Evolutionary conservation across 192 early-diverging fungal species (phyloP).

Genomic region (Funneliformis geosporum): DNA sequence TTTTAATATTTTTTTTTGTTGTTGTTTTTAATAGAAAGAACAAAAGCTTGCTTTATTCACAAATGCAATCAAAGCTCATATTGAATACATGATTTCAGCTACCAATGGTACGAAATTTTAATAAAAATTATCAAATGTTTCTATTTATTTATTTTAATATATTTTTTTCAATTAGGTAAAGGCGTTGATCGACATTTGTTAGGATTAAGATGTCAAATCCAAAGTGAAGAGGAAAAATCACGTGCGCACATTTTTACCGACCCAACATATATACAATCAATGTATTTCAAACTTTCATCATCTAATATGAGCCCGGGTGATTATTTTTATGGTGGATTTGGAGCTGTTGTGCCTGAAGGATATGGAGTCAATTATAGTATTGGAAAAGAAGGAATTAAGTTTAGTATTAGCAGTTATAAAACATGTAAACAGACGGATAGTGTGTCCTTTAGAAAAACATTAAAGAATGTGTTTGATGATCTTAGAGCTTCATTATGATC

Average conservation of each 20-base stretch:
- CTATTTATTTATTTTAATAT: slow-evolving; percentile 1
- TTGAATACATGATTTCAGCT: slow-evolving; percentile 75
- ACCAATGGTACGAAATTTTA: slow-evolving; percentile 48
- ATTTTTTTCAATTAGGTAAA: slow-evolving; percentile 44
- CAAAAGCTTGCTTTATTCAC: slow-evolving; percentile 59
- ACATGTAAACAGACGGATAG: slow-evolving; percentile 47
- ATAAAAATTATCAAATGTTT: neutral
- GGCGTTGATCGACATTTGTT: slow-evolving; percentile 94
- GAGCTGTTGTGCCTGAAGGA: slow-evolving; percentile 79
- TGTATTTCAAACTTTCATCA: slow-evolving; percentile 81
- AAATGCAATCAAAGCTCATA: slow-evolving; percentile 69
- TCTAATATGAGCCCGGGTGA: slow-evolving; percentile 78
- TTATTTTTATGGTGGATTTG: slow-evolving; percentile 78
- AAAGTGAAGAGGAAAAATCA: slow-evolving; percentile 56
- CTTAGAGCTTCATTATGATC: slow-evolving; percentile 38
- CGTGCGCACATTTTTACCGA: slow-evolving; percentile 80
- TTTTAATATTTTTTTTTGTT: neutral
- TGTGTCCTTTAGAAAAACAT: slow-evolving; percentile 60
- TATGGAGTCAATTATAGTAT: slow-evolving; percentile 88
- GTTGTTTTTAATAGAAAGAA: slow-evolving; percentile 23
- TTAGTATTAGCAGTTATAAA: slow-evolving; percentile 66
- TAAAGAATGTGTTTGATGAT: slow-evolving; percentile 62
- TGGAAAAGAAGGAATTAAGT: slow-evolving; percentile 64
- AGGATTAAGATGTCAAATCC: slow-evolving; percentile 75
- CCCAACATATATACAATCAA: slow-evolving; percentile 73